These are phyloP conservation scores for Colletotrichum paranaense DNA, from an alignment of 2,329 filamentous ascomycete genomes.

Conservation along the genomic window DNA sequence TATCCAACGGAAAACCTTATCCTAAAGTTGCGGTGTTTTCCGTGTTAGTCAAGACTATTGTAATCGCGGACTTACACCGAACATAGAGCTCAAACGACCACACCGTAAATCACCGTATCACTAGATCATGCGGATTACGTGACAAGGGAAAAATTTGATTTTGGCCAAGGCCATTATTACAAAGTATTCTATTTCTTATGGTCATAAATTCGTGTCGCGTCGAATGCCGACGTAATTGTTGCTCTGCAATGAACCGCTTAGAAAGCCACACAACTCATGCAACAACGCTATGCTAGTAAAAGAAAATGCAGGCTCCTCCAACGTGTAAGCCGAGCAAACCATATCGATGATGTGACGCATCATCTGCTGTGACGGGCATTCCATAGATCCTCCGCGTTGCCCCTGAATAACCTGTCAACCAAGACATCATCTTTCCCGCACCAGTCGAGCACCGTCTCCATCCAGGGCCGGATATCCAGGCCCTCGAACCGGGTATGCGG, in stretches of 20 bases:
- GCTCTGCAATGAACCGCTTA: neutral
- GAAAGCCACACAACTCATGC: neutral
- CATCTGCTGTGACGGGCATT: slow-evolving; percentile 9
- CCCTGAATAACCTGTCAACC: slow-evolving; percentile 62
- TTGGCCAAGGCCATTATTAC: neutral
- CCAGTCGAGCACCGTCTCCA: slow-evolving; percentile 64
- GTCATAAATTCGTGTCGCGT: slow-evolving; percentile 23
- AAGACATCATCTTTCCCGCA: slow-evolving; percentile 57
- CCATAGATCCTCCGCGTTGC: slow-evolving; percentile 66
- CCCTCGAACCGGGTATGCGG: slow-evolving; percentile 72
- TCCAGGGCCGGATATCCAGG: slow-evolving; percentile 65
- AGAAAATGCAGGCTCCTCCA: neutral
- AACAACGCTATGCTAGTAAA: slow-evolving; percentile 9
- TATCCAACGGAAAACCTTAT: neutral
- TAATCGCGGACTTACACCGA: neutral
- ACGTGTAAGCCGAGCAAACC: neutral
- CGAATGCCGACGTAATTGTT: slow-evolving; percentile 4
- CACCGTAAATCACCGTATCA: neutral
- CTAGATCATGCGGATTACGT: no score
- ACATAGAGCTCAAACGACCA: neutral
- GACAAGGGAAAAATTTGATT: neutral
- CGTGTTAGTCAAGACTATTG: neutral
- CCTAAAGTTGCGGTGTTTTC: neutral
- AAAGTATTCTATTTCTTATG: neutral
- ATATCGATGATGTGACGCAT: neutral